These are phyloP conservation scores for Rhizopogon parksii DNA, from an alignment of 1,284 basidiomycete species.

Conservation along the genomic window DNA sequence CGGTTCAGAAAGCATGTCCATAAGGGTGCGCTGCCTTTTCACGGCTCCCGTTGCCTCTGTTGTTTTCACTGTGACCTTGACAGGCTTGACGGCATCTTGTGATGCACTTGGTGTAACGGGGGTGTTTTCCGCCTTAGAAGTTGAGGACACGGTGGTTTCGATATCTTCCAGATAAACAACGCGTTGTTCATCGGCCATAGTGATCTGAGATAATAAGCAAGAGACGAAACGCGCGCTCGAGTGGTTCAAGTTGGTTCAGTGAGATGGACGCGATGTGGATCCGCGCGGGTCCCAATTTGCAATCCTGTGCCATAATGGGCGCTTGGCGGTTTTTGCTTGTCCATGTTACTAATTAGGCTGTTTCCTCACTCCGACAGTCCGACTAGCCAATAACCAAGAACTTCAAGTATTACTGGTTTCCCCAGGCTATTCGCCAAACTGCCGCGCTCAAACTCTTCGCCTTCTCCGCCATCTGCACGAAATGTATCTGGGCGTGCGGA, in stretches of 20 bases:
- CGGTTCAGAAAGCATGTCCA: constrained; percentile 51
- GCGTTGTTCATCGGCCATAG: constrained; percentile 31
- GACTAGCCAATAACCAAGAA: constrained; percentile 1
- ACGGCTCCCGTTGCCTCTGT: constrained; percentile 25
- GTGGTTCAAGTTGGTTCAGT: background rate
- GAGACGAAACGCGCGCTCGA: constrained; percentile 1
- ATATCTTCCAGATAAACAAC: constrained; percentile 57
- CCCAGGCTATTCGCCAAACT: constrained; percentile 41
- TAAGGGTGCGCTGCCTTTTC: constrained; percentile 61
- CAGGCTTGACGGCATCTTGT: constrained; percentile 9
- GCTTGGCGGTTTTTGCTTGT: constrained; percentile 8
- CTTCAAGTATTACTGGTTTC: background rate
- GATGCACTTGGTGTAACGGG: constrained; percentile 15
- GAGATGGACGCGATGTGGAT: background rate
- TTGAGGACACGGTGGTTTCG: constrained; percentile 21
- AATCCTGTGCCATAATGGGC: constrained; percentile 1
- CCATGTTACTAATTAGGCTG: background rate
- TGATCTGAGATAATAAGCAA: constrained; percentile 9
- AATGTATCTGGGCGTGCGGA: constrained; percentile 40
- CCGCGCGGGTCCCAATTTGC: background rate
- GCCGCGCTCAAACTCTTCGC: constrained; percentile 72
- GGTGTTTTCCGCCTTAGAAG: constrained; percentile 1
- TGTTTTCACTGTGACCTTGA: constrained; percentile 13
- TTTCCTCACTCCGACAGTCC: background rate
- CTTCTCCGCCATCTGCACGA: constrained; percentile 55